Percentiles rank a stretch among this genome's conserved stretches.
Evolutionary conservation across 2,329 filamentous ascomycete species (phyloP).

Genomic region (Neurospora sp.): DNA sequence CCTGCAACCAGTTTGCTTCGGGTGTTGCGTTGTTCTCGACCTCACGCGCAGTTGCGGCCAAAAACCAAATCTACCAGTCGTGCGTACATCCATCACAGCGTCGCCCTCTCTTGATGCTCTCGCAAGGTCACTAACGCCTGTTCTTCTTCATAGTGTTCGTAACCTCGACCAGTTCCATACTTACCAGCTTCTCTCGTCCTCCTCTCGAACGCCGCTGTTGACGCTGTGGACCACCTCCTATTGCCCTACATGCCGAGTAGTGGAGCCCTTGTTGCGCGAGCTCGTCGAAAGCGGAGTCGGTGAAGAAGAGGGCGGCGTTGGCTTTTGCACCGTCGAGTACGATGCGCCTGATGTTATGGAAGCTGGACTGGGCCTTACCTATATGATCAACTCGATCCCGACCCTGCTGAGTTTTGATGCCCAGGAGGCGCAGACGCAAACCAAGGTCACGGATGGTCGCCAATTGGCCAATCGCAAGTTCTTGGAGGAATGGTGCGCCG

Average conservation of each 20-base stretch:
- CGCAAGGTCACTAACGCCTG: not conserved
- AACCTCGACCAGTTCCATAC: slow-evolving; percentile 43
- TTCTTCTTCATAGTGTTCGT: slow-evolving; percentile 35
- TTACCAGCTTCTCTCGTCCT: slow-evolving; percentile 44
- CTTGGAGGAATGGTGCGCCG: slow-evolving; percentile 37
- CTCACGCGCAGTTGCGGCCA: slow-evolving; percentile 17
- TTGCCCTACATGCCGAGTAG: slow-evolving; percentile 42
- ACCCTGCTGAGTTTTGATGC: slow-evolving; percentile 48
- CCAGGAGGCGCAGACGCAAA: slow-evolving; percentile 39
- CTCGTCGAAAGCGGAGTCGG: slow-evolving; percentile 42
- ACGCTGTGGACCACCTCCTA: slow-evolving; percentile 52
- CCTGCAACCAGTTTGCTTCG: not conserved
- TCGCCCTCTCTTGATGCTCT: not conserved
- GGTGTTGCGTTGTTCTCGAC: slow-evolving; percentile 19
- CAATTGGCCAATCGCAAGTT: slow-evolving; percentile 39
- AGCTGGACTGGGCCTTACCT: slow-evolving; percentile 37
- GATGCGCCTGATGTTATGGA: slow-evolving; percentile 48
- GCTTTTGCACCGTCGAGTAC: slow-evolving; percentile 43
- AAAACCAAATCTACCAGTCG: slow-evolving; percentile 32
- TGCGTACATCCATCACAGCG: slow-evolving; percentile 19
- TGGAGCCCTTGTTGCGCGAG: slow-evolving; percentile 37
- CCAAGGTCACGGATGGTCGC: slow-evolving; percentile 39
- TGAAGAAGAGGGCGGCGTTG: slow-evolving; percentile 45
- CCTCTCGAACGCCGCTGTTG: slow-evolving; percentile 43
- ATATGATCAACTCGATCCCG: slow-evolving; percentile 49